These are phyloP conservation scores for Verticillium dahliae DNA, from an alignment of 2,329 filamentous ascomycete genomes.

Conservation along the genomic window DNA sequence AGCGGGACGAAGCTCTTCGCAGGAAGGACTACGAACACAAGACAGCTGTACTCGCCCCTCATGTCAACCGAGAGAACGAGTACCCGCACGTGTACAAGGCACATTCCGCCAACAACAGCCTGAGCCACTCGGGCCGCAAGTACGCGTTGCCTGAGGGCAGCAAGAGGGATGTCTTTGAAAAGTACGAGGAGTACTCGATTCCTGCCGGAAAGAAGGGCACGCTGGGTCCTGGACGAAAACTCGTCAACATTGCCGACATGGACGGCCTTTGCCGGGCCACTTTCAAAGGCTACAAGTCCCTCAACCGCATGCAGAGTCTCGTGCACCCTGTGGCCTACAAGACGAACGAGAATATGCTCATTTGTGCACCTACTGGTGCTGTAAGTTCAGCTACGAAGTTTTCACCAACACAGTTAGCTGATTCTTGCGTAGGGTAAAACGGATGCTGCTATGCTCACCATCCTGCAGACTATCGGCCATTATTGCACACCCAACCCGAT, in stretches of 20 bases:
- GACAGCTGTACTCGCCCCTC: constrained; percentile 60
- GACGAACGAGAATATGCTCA: constrained; percentile 97
- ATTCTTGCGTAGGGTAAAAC: constrained; percentile 67
- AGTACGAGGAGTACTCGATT: constrained; percentile 85
- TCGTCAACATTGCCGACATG: constrained; percentile 74
- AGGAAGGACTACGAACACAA: constrained; percentile 81
- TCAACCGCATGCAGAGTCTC: constrained; percentile 97
- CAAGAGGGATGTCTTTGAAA: constrained; percentile 60
- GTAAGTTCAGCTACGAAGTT: constrained; percentile 30
- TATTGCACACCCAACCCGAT: constrained; percentile 75
- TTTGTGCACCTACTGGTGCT: constrained; percentile 94
- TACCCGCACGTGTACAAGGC: constrained; percentile 93
- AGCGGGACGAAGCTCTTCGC: constrained; percentile 73
- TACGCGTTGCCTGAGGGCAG: constrained; percentile 77
- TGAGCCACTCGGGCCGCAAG: constrained; percentile 73
- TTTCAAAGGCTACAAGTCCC: constrained; percentile 85
- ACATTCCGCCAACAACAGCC: constrained; percentile 77
- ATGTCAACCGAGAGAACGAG: constrained; percentile 63
- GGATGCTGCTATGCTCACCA: constrained; percentile 94
- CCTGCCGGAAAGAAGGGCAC: constrained; percentile 76
- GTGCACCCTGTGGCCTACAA: constrained; percentile 94
- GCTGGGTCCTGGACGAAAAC: constrained; percentile 63
- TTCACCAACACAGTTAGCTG: constrained; percentile 2
- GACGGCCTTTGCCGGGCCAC: constrained; percentile 87
- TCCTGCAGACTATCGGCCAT: constrained; percentile 83